These are phyloP conservation scores for Termitomyces sp. DNA, from an alignment of 768 basidiomycete species.

Conservation along the genomic window DNA sequence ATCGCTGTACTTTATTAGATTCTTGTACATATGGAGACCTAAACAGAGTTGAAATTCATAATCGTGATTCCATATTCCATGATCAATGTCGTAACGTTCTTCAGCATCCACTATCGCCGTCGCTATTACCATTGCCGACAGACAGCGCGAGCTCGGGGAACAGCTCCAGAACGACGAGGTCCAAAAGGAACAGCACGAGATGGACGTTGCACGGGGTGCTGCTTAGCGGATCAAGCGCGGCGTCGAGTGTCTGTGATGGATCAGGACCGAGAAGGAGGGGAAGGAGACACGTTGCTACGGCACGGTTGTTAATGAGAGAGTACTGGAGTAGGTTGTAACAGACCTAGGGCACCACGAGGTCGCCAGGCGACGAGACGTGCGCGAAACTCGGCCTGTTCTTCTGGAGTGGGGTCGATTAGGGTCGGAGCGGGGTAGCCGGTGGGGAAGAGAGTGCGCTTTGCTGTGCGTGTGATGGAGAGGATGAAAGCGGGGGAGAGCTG, in stretches of 20 bases:
- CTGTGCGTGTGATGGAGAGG: conserved; percentile 46
- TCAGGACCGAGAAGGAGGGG: conserved; percentile 56
- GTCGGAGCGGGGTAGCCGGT: conserved; percentile 81
- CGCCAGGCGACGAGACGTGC: conserved; percentile 38
- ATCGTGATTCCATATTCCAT: too few species aligned
- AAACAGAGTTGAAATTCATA: too few species aligned
- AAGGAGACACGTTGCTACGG: conserved; percentile 34
- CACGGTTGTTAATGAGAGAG: conserved; percentile 1
- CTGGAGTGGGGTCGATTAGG: conserved; percentile 69
- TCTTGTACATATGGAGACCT: too few species aligned
- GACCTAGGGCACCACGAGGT: conserved; percentile 34
- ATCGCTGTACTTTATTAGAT: too few species aligned
- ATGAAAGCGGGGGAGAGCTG: conserved; percentile 51
- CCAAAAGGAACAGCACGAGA: conserved; percentile 69
- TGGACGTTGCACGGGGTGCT: conserved; percentile 75
- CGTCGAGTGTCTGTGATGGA: conserved; percentile 44
- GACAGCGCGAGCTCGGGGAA: conserved; percentile 68
- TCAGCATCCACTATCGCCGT: neutral
- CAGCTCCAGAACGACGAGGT: conserved; percentile 62
- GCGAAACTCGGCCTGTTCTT: conserved; percentile 67
- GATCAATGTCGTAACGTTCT: neutral
- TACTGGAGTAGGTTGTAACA: conserved; percentile 8
- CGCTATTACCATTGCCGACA: neutral
- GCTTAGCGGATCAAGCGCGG: conserved; percentile 58
- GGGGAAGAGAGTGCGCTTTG: conserved; percentile 80